Evolutionary conservation across 768 basidiomycete genomes (phyloP).

Genomic region (Macrolepiota dolichaula): DNA sequence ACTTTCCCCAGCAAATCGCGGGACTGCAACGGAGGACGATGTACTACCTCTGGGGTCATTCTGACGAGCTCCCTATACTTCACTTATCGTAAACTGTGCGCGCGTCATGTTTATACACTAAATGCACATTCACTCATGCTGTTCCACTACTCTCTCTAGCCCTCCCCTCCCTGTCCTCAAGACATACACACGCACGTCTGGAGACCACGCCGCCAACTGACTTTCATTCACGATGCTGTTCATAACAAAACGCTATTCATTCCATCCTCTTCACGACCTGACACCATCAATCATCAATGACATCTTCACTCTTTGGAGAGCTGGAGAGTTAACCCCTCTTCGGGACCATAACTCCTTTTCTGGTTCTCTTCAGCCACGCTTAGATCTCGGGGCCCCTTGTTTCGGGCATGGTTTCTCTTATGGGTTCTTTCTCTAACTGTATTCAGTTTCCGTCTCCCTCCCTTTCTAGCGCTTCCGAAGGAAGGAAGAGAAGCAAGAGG

Average conservation of each 20-base stretch:
- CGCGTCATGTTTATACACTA: not conserved
- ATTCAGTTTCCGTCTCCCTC: not conserved
- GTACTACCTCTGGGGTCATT: constrained; percentile 49
- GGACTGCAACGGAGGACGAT: constrained; percentile 38
- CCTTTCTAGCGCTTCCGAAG: not conserved
- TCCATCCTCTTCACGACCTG: no score
- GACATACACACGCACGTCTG: no score
- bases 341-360: not conserved
- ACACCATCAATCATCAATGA: not conserved
- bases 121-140: not conserved
- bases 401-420: not conserved
- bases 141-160: not conserved
- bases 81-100: constrained; percentile 1
- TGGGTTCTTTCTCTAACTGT: not conserved
- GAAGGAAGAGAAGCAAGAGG: not conserved
- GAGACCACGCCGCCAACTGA: no score
- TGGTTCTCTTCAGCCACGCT: not conserved
- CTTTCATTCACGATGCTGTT: no score
- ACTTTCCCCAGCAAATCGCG: constrained; percentile 41
- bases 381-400: not conserved
- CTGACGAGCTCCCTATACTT: constrained; percentile 24
- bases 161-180: not conserved
- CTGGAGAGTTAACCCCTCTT: not conserved
- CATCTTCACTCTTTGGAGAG: not conserved
- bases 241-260: no score